Conservation (phyloP, 306 rosid species). For the Mucuna pruriens region DNA sequence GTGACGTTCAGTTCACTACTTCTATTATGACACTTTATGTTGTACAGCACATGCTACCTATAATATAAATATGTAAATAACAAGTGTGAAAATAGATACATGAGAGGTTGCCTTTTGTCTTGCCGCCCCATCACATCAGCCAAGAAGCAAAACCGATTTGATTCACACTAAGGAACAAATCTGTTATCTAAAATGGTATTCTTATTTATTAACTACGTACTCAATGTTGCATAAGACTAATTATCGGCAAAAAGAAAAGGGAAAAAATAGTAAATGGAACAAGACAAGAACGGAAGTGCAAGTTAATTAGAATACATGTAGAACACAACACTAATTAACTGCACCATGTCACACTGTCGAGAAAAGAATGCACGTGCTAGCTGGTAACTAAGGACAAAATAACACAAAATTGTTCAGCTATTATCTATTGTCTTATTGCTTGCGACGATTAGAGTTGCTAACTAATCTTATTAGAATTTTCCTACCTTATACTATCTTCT, state of each 20-base stretch:
- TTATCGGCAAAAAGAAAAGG: not conserved
- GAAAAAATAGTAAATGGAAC: not conserved
- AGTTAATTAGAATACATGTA: no score
- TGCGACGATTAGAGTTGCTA: not conserved
- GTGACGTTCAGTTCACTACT: not conserved
- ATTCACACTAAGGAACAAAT: conserved; percentile 3
- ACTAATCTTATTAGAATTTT: not conserved
- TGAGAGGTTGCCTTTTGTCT: not conserved
- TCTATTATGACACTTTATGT: not conserved
- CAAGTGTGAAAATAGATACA: not conserved
- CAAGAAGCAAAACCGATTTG: not conserved
- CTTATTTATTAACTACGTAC: no score
- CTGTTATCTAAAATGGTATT: not conserved
- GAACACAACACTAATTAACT: no score
- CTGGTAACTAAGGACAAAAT: not conserved
- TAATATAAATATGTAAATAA: not conserved
- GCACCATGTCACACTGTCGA: no score
- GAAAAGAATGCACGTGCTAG: not conserved
- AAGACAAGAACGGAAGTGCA: not conserved
- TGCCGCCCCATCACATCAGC: conserved; percentile 3
- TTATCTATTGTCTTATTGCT: not conserved
- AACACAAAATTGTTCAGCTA: not conserved
- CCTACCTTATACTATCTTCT: not conserved
- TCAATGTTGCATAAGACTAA: not conserved
- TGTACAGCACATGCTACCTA: not conserved